Base-by-base conservation (phyloP, 768 basidiomycete species). In the Tubosaeta sp. region DNA sequence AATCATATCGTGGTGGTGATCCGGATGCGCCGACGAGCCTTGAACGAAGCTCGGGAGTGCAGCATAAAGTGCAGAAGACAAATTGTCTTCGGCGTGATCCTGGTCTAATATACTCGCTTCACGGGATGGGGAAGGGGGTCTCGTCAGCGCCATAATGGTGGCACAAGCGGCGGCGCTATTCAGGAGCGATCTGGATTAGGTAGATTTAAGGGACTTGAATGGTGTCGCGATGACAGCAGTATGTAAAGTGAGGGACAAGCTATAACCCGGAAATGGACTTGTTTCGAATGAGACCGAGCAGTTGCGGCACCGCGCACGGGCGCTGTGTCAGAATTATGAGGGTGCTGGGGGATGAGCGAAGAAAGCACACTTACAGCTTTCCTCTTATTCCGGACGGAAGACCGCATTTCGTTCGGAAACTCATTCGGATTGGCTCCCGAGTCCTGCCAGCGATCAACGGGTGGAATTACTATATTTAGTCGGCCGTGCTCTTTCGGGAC, bases 61-160 rank as follows among this genome's bases (percentile, higher is more conserved):
- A 56, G 73, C 69, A 63, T 71, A 71, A 46, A 73, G 71, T 30
- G 71, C 68, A 56, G 70, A 59, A 44, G 68, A 61, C 13, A 71
- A 62, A 50, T 61, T 57, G 52, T 73, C 72, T 9, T 69, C 71
- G 44, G 67, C 69, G 1, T 57, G 62, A 48, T 45, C 58, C 40
- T 58, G 62, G 36, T 22, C 22, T 59, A 55, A 55, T 63, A 59
- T 62, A 65, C 16, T 48, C 7, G 21, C 49, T 14, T 64, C 63
- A 19, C 56, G 57, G 27, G 56, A 50, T 3, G 70, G 70, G 44
- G 68, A 68, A n/a, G 68, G 55, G 2, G 70, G 67, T 49, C 71
- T 64, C 39, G 66, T 64, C 29, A 69, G 58, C 24, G 66, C 58
- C 54, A 71, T 69, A 44, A 71, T 47, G 71, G 73, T 72, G 50